Evolutionary conservation across 345 rosid genomes (phyloP), one percentile per base, ranked within the genome.

Genomic region (Euphorbia tirucalli): DNA sequence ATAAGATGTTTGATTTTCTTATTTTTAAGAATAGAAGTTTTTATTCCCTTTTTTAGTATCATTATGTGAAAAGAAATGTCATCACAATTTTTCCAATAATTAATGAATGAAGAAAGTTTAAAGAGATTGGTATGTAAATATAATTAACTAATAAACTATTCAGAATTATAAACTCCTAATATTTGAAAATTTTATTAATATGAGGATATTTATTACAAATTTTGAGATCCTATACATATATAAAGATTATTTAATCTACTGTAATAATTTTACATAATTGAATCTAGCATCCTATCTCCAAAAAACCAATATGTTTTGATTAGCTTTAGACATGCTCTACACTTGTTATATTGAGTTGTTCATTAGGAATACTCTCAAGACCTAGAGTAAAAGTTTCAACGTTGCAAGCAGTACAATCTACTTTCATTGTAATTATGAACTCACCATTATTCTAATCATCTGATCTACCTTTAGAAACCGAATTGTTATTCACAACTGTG

Each of bases 241-340:
- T 25, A 65, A 75, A 54, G 19, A 56, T 50, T 49, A 64, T 70
- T 73, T 46, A 43, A 71, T 54, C 80, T 54, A 64, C 68, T 62
- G 75, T 61, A 73, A 69, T 72, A 22, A 61, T n/a, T 61, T 54
- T 78, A 67, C 66, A 73, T 54, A 61, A 63, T 58, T 48, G 27
- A 49, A 68, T 35, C 11, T 18, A 55, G 21, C 19, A 3, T 39
- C n/a, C n/a, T 54, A 16, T 3, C 59, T 48, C 60, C 32, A 41
- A 27, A 71, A 75, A 46, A 28, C 62, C 66, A 35, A 56, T 15
- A 57, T 70, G 54, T 56, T 68, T 83, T 61, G 31, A 73, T 69
- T 84, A 88, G 89, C 89, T 89, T 70, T 77, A 85, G 22, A 81
- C 86, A 69, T 86, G 81, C 75, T 88, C 92, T 50, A 90, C 46